phyloP scores from a whole-genome alignment of 306 rosid genomes.

The Trifolium dubium region DNA sequence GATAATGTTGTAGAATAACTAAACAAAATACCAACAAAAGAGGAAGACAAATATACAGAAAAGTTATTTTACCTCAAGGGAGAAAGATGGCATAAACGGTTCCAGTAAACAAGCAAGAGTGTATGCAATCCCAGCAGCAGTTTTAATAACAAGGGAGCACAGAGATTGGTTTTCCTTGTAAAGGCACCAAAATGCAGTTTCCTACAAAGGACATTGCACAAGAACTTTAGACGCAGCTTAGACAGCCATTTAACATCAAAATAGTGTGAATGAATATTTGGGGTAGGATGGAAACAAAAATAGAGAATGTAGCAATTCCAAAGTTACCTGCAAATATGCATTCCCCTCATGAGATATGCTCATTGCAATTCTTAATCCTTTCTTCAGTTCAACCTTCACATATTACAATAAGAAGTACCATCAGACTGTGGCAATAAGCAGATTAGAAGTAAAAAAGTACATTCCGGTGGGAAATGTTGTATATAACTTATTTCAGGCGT shows the following conservation, averaged over 20 bases:
- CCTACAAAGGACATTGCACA: constrained; percentile 52
- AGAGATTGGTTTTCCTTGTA: constrained; percentile 77
- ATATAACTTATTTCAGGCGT: background rate
- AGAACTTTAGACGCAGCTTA: background rate
- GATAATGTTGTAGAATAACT: constrained; percentile 19
- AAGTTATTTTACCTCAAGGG: constrained; percentile 62
- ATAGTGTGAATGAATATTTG: background rate
- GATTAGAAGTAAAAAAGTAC: constrained; percentile 9
- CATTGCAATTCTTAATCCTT: constrained; percentile 88
- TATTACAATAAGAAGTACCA: constrained; percentile 29
- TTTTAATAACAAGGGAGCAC: constrained; percentile 76
- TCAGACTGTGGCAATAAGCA: constrained; percentile 24
- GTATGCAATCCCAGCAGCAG: constrained; percentile 79
- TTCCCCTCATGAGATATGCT: constrained; percentile 83
- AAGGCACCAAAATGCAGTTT: constrained; percentile 83
- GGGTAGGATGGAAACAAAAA: background rate
- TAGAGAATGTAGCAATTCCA: constrained; percentile 20
- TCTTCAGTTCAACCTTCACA: constrained; percentile 84
- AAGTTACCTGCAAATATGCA: constrained; percentile 75
- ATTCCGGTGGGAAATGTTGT: background rate
- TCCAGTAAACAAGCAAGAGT: constrained; percentile 81
- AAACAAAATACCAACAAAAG: background rate
- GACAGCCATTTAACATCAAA: background rate
- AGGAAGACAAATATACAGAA: constrained; percentile 1
- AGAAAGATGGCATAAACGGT: constrained; percentile 90